These are phyloP conservation scores for Lactifluus piperatus DNA, from an alignment of 768 basidiomycete species.

Conservation along the genomic window DNA sequence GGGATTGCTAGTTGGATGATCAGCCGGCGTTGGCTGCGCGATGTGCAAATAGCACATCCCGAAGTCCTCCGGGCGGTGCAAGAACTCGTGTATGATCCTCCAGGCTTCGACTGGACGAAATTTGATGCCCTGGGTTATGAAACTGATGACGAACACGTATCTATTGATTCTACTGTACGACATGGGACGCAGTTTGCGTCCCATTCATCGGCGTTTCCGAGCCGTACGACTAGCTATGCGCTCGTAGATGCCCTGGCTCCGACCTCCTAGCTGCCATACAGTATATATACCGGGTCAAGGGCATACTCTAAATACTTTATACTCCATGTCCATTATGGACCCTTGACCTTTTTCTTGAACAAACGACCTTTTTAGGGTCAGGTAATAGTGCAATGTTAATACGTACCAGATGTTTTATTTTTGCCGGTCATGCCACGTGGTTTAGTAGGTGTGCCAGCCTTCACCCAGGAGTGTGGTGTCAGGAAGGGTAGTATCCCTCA, in stretches of 20 bases:
- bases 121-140: conserved; percentile 48
- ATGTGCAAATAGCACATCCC: conserved; percentile 34
- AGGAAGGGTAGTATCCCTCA: too few relatives aligned
- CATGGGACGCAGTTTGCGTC: conserved; percentile 16
- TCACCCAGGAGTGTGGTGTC: not conserved
- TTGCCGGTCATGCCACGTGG: too few relatives aligned
- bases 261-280: conserved; percentile 1
- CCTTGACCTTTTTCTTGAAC: not conserved
- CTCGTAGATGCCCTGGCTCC: conserved; percentile 26
- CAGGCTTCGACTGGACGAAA: conserved; percentile 42
- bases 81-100: conserved; percentile 38
- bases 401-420: not conserved
- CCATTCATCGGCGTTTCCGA: not conserved
- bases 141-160: conserved; percentile 35
- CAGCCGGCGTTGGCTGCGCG: conserved; percentile 52
- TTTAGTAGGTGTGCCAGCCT: not conserved
- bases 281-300: not conserved
- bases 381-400: not conserved
- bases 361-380: not conserved
- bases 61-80: conserved; percentile 39
- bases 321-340: not conserved
- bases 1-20: conserved; percentile 71
- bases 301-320: not conserved
- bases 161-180: conserved; percentile 7
- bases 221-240: conserved; percentile 24